Base-by-base conservation (phyloP, 371 early-diverging fungal genomes). In the Haplosporangium sp. region DNA sequence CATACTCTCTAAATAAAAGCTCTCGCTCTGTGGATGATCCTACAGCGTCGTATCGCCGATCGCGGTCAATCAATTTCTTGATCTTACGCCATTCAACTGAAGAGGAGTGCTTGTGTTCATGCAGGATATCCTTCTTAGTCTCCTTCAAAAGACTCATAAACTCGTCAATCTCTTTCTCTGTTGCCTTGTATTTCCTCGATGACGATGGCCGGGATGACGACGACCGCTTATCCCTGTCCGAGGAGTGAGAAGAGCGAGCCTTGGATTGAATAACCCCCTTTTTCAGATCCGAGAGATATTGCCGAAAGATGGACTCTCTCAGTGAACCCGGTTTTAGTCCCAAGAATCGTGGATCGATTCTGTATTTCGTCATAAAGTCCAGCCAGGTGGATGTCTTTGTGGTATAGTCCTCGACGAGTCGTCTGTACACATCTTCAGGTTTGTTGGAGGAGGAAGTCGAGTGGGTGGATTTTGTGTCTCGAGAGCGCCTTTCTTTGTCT, bases 1-100 rank as follows among this genome's bases (percentile, higher is more conserved):
- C 80, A 40, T 79, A 79, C 41, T 79, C 73, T 62, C 68, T 64
- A 43, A 77, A 77, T 41, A 77, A 41, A 23, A 55, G 67, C 51
- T 77, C 79, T 1, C 79, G 67, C 64, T 77, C 80, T 3, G 80
- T 73, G n/a, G 80, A 79, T 40, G 65, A 68, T 37, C 80, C 80
- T 1, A 79, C 80, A 29, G 80, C 80, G 14, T 79, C 80, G 38
- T 73, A 73, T 1, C 80, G 68, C 38, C 73, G 68, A 51, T 79
- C 80, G 14, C 80, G 73, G 23, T 79, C 80, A 51, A 79, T 72
- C 54, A 57, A 43, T 56, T 64, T 64, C 57, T 73, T 79, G 62
- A 79, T 72, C 59, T 72, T 72, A 58, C 73, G 68, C 80, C 80
- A 79, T 38, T 79, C 80, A 6, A 79, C 73, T 2, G 69, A 72